Evolutionary conservation across 2,329 filamentous ascomycete genomes (phyloP).

Genomic region (Fusarium brevicatenulatum): DNA sequence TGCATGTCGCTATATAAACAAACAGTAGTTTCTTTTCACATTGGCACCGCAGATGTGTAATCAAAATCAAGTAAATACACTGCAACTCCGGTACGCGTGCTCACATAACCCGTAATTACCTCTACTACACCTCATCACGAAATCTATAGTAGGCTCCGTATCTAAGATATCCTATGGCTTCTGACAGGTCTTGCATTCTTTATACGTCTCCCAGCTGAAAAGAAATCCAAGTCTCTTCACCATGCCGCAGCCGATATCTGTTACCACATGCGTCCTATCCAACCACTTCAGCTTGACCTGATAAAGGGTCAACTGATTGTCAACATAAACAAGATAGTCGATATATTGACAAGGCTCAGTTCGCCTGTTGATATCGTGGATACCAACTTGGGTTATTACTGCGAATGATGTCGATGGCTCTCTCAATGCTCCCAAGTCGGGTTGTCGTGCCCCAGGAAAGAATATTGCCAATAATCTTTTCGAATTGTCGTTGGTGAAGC

Average conservation of each 20-base stretch:
- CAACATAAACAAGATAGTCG: not conserved
- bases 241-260: not conserved
- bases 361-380: not conserved
- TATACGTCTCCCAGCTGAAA: not conserved
- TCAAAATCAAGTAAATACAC: not conserved
- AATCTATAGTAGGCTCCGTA: fast-evolving
- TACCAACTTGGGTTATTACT: too few species aligned
- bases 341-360: fast-evolving
- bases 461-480: not conserved
- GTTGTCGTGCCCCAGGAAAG: not conserved
- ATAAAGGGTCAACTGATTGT: not conserved
- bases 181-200: too few species aligned
- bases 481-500: not conserved
- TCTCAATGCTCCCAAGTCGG: not conserved
- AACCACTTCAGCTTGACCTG: not conserved
- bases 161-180: fast-evolving
- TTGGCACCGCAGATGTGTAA: not conserved
- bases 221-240: not conserved
- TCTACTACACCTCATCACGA: not conserved
- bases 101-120: not conserved
- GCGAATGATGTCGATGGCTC: not conserved
- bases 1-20: not conserved
- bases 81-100: too few species aligned
- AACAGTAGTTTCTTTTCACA: not conserved
- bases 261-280: not conserved